Percentiles rank a stretch among this genome's conserved stretches.
phyloP scores from a whole-genome alignment of 176 grass and related monocot genomes.

The Zea mays region Zm-B73-REFERENCE-NAM-5.0 NC_050104.1:137063501-137064000 shows the following conservation, averaged over 20 bases:
- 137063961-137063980: not conserved
- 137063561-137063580: not conserved
- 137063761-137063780: conserved; percentile 47
- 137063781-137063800: conserved; percentile 24
- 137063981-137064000: not conserved
- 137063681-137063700: conserved; percentile 32
- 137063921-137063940: not conserved
- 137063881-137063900: conserved; percentile 29
- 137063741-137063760: conserved; percentile 39
- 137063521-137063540: not conserved
- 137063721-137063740: conserved; percentile 16
- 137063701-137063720: not conserved
- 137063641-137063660: conserved; percentile 41
- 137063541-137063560: not conserved
- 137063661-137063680: conserved; percentile 35
- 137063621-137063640: conserved; percentile 53
- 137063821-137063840: conserved; percentile 35
- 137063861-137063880: conserved; percentile 32
- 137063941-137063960: not conserved
- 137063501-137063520: conserved; percentile 37
- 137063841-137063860: conserved; percentile 37
- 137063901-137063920: conserved; percentile 27
- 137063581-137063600: too few species aligned
- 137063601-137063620: not conserved
- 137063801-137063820: conserved; percentile 23